A percentile compares a stretch with the other conserved stretches of the same genome.
phyloP scores from a whole-genome alignment of 495 filamentous ascomycete species.

The Aspergillus indologenus region DNA sequence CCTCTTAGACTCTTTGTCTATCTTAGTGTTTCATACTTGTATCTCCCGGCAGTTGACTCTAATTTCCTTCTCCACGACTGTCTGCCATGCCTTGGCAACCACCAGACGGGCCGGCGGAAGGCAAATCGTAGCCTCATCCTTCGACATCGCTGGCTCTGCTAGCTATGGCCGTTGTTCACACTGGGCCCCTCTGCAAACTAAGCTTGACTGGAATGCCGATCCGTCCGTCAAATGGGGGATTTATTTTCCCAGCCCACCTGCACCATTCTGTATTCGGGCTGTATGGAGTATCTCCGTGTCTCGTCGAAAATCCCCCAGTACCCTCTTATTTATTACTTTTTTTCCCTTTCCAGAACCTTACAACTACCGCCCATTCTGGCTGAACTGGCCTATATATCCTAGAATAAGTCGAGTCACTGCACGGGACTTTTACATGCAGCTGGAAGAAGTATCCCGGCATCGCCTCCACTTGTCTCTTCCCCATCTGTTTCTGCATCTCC shows the following conservation, averaged over 20 bases:
- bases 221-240: constrained; percentile 28
- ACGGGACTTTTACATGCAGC: constrained; percentile 14
- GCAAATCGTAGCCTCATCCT: constrained; percentile 11
- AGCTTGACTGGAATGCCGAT: constrained; percentile 30
- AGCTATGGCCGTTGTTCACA: constrained; percentile 17
- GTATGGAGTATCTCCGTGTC: constrained; percentile 20
- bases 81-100: constrained; percentile 26
- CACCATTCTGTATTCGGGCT: constrained; percentile 20
- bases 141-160: constrained; percentile 12
- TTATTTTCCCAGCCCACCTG: constrained; percentile 23
- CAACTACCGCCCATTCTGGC: constrained; percentile 14
- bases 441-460: constrained; percentile 14
- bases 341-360: constrained; percentile 26
- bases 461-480: constrained; percentile 14
- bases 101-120: constrained; percentile 21
- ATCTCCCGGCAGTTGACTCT: constrained; percentile 14
- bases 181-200: constrained; percentile 21
- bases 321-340: constrained; percentile 13
- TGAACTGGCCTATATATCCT: constrained; percentile 17
- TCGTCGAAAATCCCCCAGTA: constrained; percentile 13
- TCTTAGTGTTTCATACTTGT: constrained; percentile 19
- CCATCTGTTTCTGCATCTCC: constrained; percentile 14
- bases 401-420: constrained; percentile 9
- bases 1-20: constrained; percentile 1
- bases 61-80: constrained; percentile 19